Base-by-base conservation (phyloP, 495 filamentous ascomycete genomes). In the Penicillium antarcticum region DNA sequence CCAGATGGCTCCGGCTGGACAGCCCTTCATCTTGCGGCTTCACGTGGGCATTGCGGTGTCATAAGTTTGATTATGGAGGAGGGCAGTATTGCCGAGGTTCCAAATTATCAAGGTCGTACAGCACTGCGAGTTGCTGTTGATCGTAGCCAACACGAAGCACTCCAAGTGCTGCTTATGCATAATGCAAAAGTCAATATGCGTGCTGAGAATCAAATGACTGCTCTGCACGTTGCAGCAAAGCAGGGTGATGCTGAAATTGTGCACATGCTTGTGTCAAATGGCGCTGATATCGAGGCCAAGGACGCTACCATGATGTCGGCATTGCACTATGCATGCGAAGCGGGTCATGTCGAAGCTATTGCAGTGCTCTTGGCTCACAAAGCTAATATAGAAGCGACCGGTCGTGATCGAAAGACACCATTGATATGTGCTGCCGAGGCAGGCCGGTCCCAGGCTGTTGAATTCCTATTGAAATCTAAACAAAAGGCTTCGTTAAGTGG, bases 21-120 rank as follows among this genome's bases (percentile, higher is more conserved):
- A 16, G 67, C 73, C 19, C 62, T 77, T 11, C 73, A 78, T 55
- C 61, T 75, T 4, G 72, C 75, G n/a, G 68, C 71, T 21, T 71
- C 66, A 3, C 65, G 70, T 37, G 71, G 70, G 12, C 73, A 78
- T 53, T 63, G 60, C 41, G 55, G 51, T 2, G 69, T 71, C 10
- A 53, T 76, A 16, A 53, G 66, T n/a, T 23, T 71, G 4, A 64
- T 77, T 11, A 21, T 76, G 21, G 51, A 58, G 5, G 67, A 75
- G 24, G 45, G 49, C 19, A 49, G 57, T 12, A 47, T 70, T 11
- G 53, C 72, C 9, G 72, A 76, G 47, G 59, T 59, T 1, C 46
- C 42, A 17, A 68, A 64, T 36, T 62, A 59, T 8, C 58, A 67
- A 21, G 65, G 62, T 5, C 52, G 63, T 38, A 77, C 76, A 3